phyloP scores from a whole-genome alignment of 1,139 yeast genomes.

The Pneumocystis carinii region DNA sequence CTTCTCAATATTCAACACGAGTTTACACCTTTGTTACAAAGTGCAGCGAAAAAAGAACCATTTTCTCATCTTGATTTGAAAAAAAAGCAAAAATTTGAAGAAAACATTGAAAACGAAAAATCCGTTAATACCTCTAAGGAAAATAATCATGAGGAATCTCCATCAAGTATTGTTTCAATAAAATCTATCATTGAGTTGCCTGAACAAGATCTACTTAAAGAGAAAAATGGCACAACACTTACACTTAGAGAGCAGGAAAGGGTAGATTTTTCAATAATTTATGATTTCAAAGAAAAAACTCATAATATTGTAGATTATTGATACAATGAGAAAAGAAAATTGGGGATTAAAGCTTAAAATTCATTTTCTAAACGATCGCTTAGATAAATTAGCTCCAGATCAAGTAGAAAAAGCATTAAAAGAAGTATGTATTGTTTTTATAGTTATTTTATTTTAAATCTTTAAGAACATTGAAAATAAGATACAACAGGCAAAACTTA shows the following conservation, averaged over 20 bases:
- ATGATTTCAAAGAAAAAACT: neutral
- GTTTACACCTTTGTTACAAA: constrained; percentile 1
- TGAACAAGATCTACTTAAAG: neutral
- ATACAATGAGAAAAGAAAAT: constrained; percentile 18
- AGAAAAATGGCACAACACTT: neutral
- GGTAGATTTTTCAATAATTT: neutral
- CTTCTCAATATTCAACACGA: neutral
- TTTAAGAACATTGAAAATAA: constrained; percentile 14
- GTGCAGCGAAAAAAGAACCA: neutral
- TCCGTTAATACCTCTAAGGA: neutral
- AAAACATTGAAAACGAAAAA: neutral
- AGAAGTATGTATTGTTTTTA: constrained; percentile 9
- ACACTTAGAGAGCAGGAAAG: neutral
- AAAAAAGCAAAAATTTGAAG: neutral
- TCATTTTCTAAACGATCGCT: constrained; percentile 12
- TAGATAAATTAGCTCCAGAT: constrained; percentile 16
- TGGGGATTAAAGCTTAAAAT: constrained; percentile 16
- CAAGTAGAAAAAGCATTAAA: constrained; percentile 13
- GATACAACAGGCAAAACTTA: constrained; percentile 13
- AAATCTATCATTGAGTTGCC: neutral
- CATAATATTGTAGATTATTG: constrained; percentile 9
- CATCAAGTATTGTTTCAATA: neutral
- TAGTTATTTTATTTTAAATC: neutral
- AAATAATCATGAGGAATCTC: neutral
- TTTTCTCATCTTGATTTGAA: neutral